Percentiles rank a stretch among this genome's conserved stretches.
These are phyloP conservation scores for Lasiosphaeris hirsuta DNA, from an alignment of 495 filamentous ascomycete species.

Conservation along the genomic window DNA sequence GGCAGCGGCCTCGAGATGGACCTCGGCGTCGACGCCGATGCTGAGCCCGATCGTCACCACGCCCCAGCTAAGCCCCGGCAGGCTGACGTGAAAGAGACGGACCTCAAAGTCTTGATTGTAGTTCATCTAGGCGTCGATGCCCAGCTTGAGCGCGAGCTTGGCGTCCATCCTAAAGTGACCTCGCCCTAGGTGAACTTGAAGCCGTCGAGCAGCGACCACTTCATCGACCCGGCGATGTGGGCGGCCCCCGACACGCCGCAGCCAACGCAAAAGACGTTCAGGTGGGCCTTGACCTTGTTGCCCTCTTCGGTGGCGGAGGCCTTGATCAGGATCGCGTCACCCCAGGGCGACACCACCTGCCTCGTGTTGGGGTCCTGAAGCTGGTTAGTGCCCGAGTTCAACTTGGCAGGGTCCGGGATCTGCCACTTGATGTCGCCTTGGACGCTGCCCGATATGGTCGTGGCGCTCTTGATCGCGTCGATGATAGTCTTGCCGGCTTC, in stretches of 20 bases:
- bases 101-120: conserved; percentile 2
- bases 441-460: conserved; percentile 4
- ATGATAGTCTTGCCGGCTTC: background rate
- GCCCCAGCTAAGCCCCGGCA: conserved; percentile 10
- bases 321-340: conserved; percentile 17
- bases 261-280: conserved; percentile 20
- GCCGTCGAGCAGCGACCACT: conserved; percentile 3
- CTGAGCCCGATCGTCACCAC: conserved; percentile 13
- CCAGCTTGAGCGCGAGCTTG: conserved; percentile 11
- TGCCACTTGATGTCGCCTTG: background rate
- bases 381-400: background rate
- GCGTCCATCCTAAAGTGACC: conserved; percentile 5
- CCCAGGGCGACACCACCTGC: conserved; percentile 18
- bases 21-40: conserved; percentile 3
- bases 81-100: conserved; percentile 9
- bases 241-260: conserved; percentile 14
- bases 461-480: conserved; percentile 4
- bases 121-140: conserved; percentile 13
- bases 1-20: conserved; percentile 10
- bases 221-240: conserved; percentile 10
- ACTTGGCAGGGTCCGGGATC: background rate
- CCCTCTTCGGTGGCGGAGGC: conserved; percentile 6
- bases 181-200: conserved; percentile 12
- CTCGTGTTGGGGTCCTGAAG: background rate
- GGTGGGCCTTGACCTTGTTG: background rate